Conservation (phyloP, 306 rosid species). For the Vachellia collinsii region DNA sequence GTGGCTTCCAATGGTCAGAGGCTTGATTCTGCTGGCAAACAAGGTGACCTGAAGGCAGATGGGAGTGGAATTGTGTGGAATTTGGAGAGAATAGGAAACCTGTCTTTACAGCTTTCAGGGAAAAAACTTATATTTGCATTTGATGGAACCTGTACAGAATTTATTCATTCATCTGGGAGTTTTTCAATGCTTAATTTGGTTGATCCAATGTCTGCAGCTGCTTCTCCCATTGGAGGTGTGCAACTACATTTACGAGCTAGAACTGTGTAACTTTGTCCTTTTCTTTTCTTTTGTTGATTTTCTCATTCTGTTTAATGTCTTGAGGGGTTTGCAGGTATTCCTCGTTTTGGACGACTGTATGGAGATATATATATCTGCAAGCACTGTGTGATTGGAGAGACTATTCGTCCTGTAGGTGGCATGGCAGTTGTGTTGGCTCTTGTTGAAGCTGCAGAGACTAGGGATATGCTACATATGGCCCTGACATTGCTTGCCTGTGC, state of each 20-base stretch:
- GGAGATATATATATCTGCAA: conserved; percentile 87
- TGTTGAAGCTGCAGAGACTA: conserved; percentile 94
- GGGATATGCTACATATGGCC: conserved; percentile 98
- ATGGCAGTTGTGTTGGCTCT: conserved; percentile 88
- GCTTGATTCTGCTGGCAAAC: conserved; percentile 71
- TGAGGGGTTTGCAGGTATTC: conserved; percentile 76
- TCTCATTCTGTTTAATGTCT: conserved; percentile 33
- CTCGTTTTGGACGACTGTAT: conserved; percentile 96
- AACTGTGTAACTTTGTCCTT: conserved; percentile 22
- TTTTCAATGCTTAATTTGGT: conserved; percentile 93
- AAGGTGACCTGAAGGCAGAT: conserved; percentile 78
- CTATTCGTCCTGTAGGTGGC: conserved; percentile 86
- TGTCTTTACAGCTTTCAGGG: conserved; percentile 92
- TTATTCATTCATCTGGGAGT: conserved; percentile 73
- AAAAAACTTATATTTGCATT: conserved; percentile 96
- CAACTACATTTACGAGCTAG: conserved; percentile 26
- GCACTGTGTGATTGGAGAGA: conserved; percentile 90
- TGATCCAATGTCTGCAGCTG: conserved; percentile 99
- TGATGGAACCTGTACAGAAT: conserved; percentile 90
- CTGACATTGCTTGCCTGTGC: conserved; percentile 83
- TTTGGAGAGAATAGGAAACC: conserved; percentile 92
- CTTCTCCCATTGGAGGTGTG: conserved; percentile 99
- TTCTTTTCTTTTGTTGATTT: conserved; percentile 1
- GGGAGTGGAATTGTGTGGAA: conserved; percentile 99
- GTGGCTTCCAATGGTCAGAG: conserved; percentile 76